Evolutionary conservation across 306 rosid genomes (phyloP), one percentile per base, ranked within the genome.

Genomic region (Oxytropis ochrocephala): DNA sequence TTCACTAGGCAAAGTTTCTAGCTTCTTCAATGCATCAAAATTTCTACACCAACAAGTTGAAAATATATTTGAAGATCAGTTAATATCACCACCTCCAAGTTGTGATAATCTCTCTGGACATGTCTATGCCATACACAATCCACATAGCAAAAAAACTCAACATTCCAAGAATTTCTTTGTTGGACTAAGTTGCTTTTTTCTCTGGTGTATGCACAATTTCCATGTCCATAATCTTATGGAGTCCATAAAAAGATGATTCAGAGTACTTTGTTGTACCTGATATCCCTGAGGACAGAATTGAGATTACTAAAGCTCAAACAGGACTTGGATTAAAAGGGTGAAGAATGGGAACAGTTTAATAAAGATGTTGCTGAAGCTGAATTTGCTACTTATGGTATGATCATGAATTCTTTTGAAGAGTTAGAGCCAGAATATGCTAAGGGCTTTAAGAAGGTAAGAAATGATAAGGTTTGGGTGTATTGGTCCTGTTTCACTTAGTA

Each of bases 361-460:
- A 64, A 38, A 0, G 35, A 60, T 42, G 9, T 79, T 11, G 11
- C 1, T 8, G 82, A 0, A 12, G 89, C 88, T 13, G 95, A 86
- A 19, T 21, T 1, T 9, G 52, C 29, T 14, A 7, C 84, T 29
- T 75, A 78, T 57, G 91, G 91, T 51, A 9, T 63, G 2, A 46
- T 80, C 36, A 30, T 84, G 48, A 88, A 88, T 46, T 80, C 87
- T n/a, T 88, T 82, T 48, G 86, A 88, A 75, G 95, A 86, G 71
- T 72, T 88, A 46, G 95, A 91, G 75, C 73, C 78, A 1, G 72
- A 50, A 5, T 86, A 81, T 69, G 61, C 73, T 27, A 24, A 39
- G 30, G 85, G 51, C 0, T 91, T 66, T 76, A 86, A 61, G 66
- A 84, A 83, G 67, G 43, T 39, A 6, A 77, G 43, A 43, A 48